Base-by-base conservation (phyloP, 2,329 filamentous ascomycete species). In the Alternaria consortialis region DNA sequence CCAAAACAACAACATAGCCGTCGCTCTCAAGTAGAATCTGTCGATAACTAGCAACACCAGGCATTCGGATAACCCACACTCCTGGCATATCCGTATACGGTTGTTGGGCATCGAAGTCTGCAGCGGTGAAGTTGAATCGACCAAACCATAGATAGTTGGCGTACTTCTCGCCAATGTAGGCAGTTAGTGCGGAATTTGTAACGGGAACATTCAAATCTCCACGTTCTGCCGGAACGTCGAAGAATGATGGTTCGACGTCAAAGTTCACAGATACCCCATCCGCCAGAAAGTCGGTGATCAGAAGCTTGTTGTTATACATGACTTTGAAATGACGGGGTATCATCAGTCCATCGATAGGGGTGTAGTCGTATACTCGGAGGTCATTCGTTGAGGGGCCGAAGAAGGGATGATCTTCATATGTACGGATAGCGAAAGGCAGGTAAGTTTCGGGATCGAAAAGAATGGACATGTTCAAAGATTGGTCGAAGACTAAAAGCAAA, bases 391-490 rank as follows among this genome's bases (percentile, higher is more conserved):
- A 50, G 15, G 27, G 43, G 7, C 53, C 43, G 8, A 31, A 48
- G 12, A 56, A 27, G 42, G 53, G 53, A 50, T 56, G 53, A 23
- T 50, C 31, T 25, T 56, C 53, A 9, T 36, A 48, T 27, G 53
- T 34, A 23, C 53, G 53, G 43, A 56, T 50, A 32, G 36, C 27
- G 31, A 44, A 48, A 17, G 53, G 53, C 5, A 56, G 32, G 37
- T 50, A 36, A 20, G 53, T 56, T 15, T 56, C 43, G 13, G 40
- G 53, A 48, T 56, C 31, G 31, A 56, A 55, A 11, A 55, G n/a
- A 20, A 55, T 42, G 17, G 53, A 32, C 17, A 47, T 47, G 42
- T 47, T 42, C 29, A 55, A 27, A 15, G 8, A 12, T 47, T 47
- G n/a, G 17, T 55, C 53, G 31, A 51, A 34, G 9, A 51, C 47